phyloP scores from a whole-genome alignment of 345 rosid species.

The Melaleuca quinquenervia region DNA sequence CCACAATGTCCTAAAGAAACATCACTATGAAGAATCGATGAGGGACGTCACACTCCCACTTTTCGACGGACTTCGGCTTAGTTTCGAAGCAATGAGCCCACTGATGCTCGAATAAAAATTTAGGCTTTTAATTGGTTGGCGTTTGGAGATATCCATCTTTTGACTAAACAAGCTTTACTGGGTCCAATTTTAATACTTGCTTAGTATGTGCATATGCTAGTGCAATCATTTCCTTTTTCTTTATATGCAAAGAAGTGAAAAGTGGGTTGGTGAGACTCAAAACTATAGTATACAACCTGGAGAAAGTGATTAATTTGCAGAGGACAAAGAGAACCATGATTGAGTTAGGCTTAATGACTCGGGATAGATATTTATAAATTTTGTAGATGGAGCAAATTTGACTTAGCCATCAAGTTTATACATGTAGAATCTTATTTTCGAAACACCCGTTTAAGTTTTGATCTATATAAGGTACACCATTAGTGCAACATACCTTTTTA shows the following conservation, averaged over 20 bases:
- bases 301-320: background rate
- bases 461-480: background rate
- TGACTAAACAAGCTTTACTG: background rate
- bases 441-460: background rate
- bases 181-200: background rate
- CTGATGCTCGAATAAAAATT: background rate
- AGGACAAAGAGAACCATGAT: background rate
- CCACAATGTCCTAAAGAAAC: background rate
- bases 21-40: background rate
- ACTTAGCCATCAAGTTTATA: no score
- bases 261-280: background rate
- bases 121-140: background rate
- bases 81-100: background rate
- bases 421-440: no score
- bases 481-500: background rate
- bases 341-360: background rate
- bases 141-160: background rate
- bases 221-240: background rate
- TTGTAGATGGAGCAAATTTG: no score
- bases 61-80: background rate
- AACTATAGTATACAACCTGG: background rate
- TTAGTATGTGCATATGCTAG: background rate
- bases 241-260: background rate
- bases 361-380: no score
- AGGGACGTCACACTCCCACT: background rate